Base-by-base conservation (phyloP, 2,329 filamentous ascomycete species). In the Arthrinium puccinioides region DNA sequence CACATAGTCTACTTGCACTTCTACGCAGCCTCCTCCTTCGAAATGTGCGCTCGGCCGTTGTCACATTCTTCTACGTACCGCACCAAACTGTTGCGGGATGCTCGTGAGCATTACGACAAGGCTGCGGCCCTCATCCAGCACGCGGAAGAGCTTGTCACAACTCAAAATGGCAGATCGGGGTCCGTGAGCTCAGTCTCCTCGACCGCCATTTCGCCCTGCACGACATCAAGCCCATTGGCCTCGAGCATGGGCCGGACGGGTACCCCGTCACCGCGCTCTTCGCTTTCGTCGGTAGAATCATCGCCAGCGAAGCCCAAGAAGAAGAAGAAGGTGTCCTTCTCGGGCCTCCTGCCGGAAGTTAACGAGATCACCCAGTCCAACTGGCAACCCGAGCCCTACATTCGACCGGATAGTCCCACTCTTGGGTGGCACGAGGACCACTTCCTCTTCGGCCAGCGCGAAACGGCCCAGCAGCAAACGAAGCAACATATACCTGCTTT, bases 1-100 rank as follows among this genome's bases (percentile, higher is more conserved):
- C 70, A 78, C 48, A 60, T 76, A 23, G 71, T 79, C 45, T 77
- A 76, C 42, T 62, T 79, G 6, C 68, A 76, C 51, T 78, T 79
- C 52, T 79, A 78, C 43, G 74, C 74, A n/a, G 75, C 75, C 15
- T 69, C 64, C n/a, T 70, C 74, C 11, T 63, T 75, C 28, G 75
- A 79, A 48, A 69, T 71, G 60, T 72, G 73, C 46, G 72, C 72
- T 2, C 64, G 67, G 20, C 61, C 65, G 24, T 57, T 76, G 7
- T 63, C 64, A 13, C 55, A 62, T 9, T 63, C 62, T 2, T 70
- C 70, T 0, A 53, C 64, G 3, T 62, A 69, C 43, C 69, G 72
- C 30, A 57, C 57, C 23, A 64, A 54, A 37, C 60, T 79, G 6
- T 61, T 79, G 6, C 59, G 63, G 24, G 66, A 76, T 45, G 72